Evolutionary conservation across 768 basidiomycete genomes (phyloP).

Genomic region (Phylloporus scabripes): DNA sequence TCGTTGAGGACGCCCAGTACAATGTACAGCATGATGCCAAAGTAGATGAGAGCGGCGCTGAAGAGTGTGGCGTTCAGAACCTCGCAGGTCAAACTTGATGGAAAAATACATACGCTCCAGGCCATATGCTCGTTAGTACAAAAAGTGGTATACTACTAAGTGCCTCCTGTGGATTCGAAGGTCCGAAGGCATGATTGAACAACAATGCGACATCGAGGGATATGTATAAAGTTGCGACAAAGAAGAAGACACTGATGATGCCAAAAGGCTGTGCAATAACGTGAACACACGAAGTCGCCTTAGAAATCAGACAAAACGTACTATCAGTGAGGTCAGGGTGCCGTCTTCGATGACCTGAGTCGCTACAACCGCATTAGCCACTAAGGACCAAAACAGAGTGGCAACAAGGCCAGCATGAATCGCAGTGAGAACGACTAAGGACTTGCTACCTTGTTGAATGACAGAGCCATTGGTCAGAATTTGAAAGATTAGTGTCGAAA

Average conservation of each 20-base stretch:
- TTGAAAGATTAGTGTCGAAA: constrained; percentile 71
- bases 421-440: constrained; percentile 65
- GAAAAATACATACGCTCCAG: constrained; percentile 52
- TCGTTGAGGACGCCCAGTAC: constrained; percentile 74
- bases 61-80: constrained; percentile 2
- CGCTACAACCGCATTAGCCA: constrained; percentile 71
- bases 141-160: constrained; percentile 74
- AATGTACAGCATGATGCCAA: constrained; percentile 74
- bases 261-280: constrained; percentile 49
- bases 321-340: constrained; percentile 62
- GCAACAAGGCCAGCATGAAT: constrained; percentile 76
- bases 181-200: constrained; percentile 58
- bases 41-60: constrained; percentile 65
- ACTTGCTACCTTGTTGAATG: constrained; percentile 68
- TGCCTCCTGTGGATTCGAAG: constrained; percentile 48
- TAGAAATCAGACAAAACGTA: constrained; percentile 31
- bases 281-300: neutral
- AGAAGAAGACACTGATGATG: constrained; percentile 51
- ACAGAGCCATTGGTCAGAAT: constrained; percentile 77
- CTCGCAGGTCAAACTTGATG: neutral
- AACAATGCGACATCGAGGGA: constrained; percentile 72
- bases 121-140: constrained; percentile 76
- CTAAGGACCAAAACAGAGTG: constrained; percentile 72
- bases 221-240: constrained; percentile 76
- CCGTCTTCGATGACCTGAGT: constrained; percentile 95